Conservation (phyloP, 1,284 basidiomycete species). For the Volvariella volvacea region DNA sequence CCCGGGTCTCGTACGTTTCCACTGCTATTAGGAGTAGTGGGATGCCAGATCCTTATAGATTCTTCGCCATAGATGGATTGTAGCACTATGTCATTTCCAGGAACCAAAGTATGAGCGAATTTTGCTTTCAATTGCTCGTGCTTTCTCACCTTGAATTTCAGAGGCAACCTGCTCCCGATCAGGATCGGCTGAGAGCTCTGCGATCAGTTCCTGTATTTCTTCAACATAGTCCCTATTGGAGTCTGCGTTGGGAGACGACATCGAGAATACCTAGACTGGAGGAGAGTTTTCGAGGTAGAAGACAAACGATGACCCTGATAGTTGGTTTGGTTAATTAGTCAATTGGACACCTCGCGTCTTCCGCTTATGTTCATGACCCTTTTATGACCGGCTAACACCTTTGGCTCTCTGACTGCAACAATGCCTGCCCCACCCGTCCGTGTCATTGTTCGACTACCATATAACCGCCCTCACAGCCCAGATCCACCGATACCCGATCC, state of each 20-base stretch:
- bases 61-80: slow-evolving; percentile 79
- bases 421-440: slow-evolving; percentile 39
- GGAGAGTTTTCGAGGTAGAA: no score
- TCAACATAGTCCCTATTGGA: slow-evolving; percentile 13
- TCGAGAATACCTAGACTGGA: not conserved
- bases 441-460: slow-evolving; percentile 70
- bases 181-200: slow-evolving; percentile 36
- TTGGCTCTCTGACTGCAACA: no score
- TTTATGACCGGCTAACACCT: no score
- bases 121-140: not conserved
- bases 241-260: slow-evolving; percentile 15
- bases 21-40: slow-evolving; percentile 13
- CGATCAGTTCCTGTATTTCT: slow-evolving; percentile 40
- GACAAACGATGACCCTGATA: not conserved
- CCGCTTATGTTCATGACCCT: no score
- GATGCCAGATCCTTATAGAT: slow-evolving; percentile 50
- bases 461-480: slow-evolving; percentile 54
- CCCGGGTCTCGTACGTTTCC: slow-evolving; percentile 15
- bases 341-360: no score
- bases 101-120: slow-evolving; percentile 2
- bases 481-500: slow-evolving; percentile 50
- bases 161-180: slow-evolving; percentile 54
- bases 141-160: slow-evolving; percentile 57
- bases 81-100: slow-evolving; percentile 42
- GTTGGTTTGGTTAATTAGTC: no score